A percentile compares a stretch with the other conserved stretches of the same genome.
phyloP scores from a whole-genome alignment of 1,284 basidiomycete species.

The Cryptococcus depauperatus region DNA sequence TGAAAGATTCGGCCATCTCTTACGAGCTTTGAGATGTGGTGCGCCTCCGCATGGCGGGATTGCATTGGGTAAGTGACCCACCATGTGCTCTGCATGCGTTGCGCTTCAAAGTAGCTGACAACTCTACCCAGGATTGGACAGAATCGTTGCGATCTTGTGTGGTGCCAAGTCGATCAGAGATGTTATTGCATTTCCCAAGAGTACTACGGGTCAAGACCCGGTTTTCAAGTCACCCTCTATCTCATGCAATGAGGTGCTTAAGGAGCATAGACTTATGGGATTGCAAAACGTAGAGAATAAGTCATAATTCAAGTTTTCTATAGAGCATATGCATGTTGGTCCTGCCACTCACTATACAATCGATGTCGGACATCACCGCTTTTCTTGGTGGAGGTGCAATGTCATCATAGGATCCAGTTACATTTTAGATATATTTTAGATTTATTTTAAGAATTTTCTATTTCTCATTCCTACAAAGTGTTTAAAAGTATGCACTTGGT shows the following conservation, averaged over 20 bases:
- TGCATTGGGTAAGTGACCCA: conserved; percentile 61
- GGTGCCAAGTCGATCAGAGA: conserved; percentile 77
- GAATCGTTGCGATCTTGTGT: conserved; percentile 82
- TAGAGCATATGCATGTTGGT: too few species aligned
- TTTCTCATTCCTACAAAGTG: too few species aligned
- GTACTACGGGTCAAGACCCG: conserved; percentile 67
- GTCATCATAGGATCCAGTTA: too few species aligned
- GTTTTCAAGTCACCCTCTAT: conserved; percentile 79
- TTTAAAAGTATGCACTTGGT: conserved; percentile 45
- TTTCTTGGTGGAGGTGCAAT: too few species aligned
- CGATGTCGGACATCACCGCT: too few species aligned
- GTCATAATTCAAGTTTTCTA: too few species aligned
- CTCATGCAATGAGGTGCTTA: conserved; percentile 52
- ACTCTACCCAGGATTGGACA: conserved; percentile 90
- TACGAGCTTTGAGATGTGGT: conserved; percentile 76
- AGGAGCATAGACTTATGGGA: conserved; percentile 45
- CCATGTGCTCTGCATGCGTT: conserved; percentile 1
- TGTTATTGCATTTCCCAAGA: conserved; percentile 95
- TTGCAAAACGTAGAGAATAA: conserved; percentile 15
- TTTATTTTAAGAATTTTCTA: too few species aligned
- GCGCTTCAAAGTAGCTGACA: background rate
- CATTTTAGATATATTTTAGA: too few species aligned
- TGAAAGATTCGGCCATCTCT: conserved; percentile 68
- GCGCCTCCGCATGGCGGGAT: conserved; percentile 96
- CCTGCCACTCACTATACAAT: too few species aligned